Evolutionary conservation across 345 rosid genomes (phyloP), one percentile per base, ranked within the genome.

Genomic region (Eucalyptus tenuipes): DNA sequence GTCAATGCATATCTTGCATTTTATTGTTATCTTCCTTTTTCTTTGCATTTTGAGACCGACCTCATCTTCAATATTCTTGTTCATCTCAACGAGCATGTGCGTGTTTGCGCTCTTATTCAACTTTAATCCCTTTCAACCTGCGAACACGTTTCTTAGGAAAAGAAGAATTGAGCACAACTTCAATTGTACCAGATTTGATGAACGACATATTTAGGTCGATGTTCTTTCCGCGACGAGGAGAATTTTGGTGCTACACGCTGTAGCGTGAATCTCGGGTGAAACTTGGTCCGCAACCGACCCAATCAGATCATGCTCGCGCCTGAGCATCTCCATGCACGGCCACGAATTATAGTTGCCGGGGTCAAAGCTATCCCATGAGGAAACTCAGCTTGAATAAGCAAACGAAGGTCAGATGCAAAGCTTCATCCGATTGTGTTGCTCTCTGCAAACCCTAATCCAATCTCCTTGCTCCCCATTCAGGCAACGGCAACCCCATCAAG

Each of bases 21-120:
- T 66, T 20, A 0, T 29, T 7, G 7, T 29, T 14, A 0, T n/a
- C 8, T 64, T 55, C 10, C 1, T 4, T 55, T 5, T 10, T 55
- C 10, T 18, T 22, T n/a, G 15, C 9, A 7, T 64, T 64, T n/a
- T 33, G n/a, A 14, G 10, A 14, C 10, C 20, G 10, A n/a, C 4
- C 16, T 20, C 0, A 1, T 37, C 5, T 75, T 18, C 3, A 15
- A 75, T 5, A 2, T 10, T 75, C 27, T 75, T 75, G 5, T 75
- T 37, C 24, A 75, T 37, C 82, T 75, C 7, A 4, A 3, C 13
- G 4, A 75, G 27, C 47, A 20, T 10, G 47, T 2, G 7, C 27
- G 47, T 9, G 45, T 33, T 6, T 37, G 14, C 10, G 42, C 45
- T 71, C 13, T 31, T 33, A 9, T 16, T 17, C 10, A 5, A 18